Conservation (phyloP, 306 rosid genomes). For the Mimosa pudica region DNA sequence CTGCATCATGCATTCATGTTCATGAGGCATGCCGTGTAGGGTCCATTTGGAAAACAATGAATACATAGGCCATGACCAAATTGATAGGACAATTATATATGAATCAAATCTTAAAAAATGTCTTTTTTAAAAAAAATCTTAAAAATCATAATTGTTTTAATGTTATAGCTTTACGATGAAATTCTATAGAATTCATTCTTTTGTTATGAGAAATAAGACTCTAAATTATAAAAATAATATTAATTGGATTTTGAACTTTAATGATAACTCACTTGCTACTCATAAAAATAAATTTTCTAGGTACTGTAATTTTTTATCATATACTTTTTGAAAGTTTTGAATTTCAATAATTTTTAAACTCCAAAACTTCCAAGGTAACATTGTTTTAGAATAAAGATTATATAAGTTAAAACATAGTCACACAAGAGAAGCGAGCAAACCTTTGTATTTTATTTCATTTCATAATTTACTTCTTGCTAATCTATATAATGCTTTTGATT, state of each 20-base stretch:
- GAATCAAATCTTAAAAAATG: background rate
- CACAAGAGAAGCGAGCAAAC: no score
- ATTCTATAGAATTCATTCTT: background rate
- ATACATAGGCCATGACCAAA: background rate
- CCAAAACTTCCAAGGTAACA: no score
- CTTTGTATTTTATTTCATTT: no score
- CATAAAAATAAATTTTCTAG: no score
- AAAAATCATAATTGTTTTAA: background rate
- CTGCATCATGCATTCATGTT: conserved; percentile 38
- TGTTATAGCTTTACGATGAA: background rate
- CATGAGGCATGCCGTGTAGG: conserved; percentile 57
- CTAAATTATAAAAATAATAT: no score
- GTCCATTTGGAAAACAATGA: conserved; percentile 37
- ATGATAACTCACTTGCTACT: background rate
- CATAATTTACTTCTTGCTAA: no score
- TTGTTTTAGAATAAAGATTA: no score
- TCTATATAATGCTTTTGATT: no score
- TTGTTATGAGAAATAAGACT: background rate
- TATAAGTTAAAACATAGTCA: no score
- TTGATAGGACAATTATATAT: conserved; percentile 3
- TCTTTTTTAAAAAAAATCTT: background rate
- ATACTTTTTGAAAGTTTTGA: no score
- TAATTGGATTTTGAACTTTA: background rate
- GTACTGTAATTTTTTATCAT: no score
- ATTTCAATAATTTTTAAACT: no score